These are phyloP conservation scores for Malbranchea cinnamomea DNA, from an alignment of 2,329 filamentous ascomycete species.

Conservation along the genomic window DNA sequence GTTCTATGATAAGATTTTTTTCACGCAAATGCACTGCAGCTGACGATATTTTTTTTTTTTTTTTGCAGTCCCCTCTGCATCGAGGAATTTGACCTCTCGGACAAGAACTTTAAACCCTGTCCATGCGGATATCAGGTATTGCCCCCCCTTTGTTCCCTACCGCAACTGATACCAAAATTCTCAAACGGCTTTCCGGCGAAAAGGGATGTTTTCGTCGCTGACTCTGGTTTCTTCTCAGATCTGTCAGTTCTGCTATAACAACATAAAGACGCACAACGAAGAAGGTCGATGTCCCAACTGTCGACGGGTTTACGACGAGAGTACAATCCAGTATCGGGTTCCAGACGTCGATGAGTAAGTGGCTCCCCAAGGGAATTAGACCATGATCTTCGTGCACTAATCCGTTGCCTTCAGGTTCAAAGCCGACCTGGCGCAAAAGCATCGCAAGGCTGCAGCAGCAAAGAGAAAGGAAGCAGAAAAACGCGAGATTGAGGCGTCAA, in stretches of 20 bases:
- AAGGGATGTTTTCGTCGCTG: no score
- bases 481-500: conserved; percentile 87
- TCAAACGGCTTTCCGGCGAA: no score
- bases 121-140: conserved; percentile 92
- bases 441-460: conserved; percentile 79
- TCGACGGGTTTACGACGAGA: conserved; percentile 86
- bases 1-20: conserved; percentile 8
- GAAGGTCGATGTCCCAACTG: conserved; percentile 97
- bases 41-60: conserved; percentile 11
- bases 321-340: conserved; percentile 92
- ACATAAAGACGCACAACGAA: conserved; percentile 87
- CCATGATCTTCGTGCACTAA: conserved; percentile 2
- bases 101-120: conserved; percentile 93
- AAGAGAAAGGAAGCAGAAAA: conserved; percentile 93
- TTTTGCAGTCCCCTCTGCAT: conserved; percentile 75
- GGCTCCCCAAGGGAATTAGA: conserved; percentile 7
- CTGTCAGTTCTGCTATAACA: conserved; percentile 99
- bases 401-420: conserved; percentile 27
- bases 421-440: conserved; percentile 46
- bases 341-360: conserved; percentile 88
- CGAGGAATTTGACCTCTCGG: conserved; percentile 95
- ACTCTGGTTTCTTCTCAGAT: conserved; percentile 50
- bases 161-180: no score
- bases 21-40: conserved; percentile 2
- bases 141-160: conserved; percentile 1